Evolutionary conservation across 2,329 filamentous ascomycete genomes (phyloP).

Genomic region (Tricladium varicosporioides): DNA sequence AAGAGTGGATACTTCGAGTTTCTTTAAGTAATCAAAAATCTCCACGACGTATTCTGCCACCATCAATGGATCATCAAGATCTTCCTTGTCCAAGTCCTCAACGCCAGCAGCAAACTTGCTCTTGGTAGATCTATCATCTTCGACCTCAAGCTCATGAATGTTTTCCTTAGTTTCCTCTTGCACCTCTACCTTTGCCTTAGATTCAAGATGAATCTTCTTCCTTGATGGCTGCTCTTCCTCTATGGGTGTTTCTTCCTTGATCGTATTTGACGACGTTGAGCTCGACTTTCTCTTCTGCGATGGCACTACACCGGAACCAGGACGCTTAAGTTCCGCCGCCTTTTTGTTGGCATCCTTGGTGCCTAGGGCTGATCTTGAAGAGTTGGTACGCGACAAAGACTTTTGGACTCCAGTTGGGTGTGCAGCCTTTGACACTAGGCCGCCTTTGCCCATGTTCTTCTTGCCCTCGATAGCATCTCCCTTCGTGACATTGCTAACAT

Average conservation of each 20-base stretch:
- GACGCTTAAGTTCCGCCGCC: constrained; percentile 66
- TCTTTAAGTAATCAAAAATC: constrained; percentile 92
- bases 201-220: constrained; percentile 62
- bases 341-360: constrained; percentile 68
- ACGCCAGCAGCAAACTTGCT: constrained; percentile 40
- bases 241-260: constrained; percentile 58
- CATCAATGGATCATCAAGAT: constrained; percentile 93
- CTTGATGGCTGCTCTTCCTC: constrained; percentile 67
- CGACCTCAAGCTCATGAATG: constrained; percentile 31
- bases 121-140: constrained; percentile 28
- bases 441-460: constrained; percentile 69
- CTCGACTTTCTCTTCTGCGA: constrained; percentile 68
- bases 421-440: constrained; percentile 75
- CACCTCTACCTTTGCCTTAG: constrained; percentile 44
- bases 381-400: constrained; percentile 50
- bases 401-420: constrained; percentile 84
- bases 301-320: constrained; percentile 67
- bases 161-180: constrained; percentile 40
- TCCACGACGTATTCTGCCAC: constrained; percentile 95
- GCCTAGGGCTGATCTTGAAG: constrained; percentile 60
- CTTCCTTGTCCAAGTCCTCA: constrained; percentile 78
- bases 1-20: constrained; percentile 76
- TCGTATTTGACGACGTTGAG: constrained; percentile 45
- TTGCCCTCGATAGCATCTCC: constrained; percentile 69
- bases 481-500: constrained; percentile 95